Percentiles rank a stretch among this genome's conserved stretches.
Conservation (phyloP, 768 basidiomycete species). For the Tricholoma flavovirens region DNA sequence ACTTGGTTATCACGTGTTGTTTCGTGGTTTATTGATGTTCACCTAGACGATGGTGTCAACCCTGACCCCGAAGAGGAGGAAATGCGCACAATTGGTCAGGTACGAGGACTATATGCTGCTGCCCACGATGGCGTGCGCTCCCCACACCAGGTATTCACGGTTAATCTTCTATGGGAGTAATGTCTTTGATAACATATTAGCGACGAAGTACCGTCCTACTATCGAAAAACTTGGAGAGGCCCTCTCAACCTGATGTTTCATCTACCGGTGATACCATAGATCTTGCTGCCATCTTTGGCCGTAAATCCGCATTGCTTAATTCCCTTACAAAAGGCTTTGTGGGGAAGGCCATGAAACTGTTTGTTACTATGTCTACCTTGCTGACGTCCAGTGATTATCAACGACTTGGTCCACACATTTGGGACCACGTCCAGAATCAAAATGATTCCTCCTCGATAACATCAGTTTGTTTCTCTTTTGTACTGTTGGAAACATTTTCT, state of each 20-base stretch:
- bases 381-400: slow-evolving; percentile 44
- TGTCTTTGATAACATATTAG: slow-evolving; percentile 21
- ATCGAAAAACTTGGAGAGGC: slow-evolving; percentile 22
- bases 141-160: slow-evolving; percentile 35
- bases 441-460: slow-evolving; percentile 38
- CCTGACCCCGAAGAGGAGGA: slow-evolving; percentile 41
- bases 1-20: slow-evolving; percentile 41
- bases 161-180: not conserved
- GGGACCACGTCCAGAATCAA: slow-evolving; percentile 46
- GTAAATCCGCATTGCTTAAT: slow-evolving; percentile 33
- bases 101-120: slow-evolving; percentile 47
- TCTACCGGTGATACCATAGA: slow-evolving; percentile 19
- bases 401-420: slow-evolving; percentile 50
- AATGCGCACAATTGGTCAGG: slow-evolving; percentile 31
- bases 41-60: slow-evolving; percentile 29
- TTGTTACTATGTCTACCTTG: slow-evolving; percentile 57
- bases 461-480: slow-evolving; percentile 36
- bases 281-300: slow-evolving; percentile 29
- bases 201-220: slow-evolving; percentile 38
- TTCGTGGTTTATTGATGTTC: slow-evolving; percentile 38
- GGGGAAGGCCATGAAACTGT: slow-evolving; percentile 47
- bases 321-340: slow-evolving; percentile 42
- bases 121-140: slow-evolving; percentile 42
- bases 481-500: not conserved
- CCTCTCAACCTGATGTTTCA: slow-evolving; percentile 11